Percentiles rank a stretch among this genome's conserved stretches.
phyloP scores from a whole-genome alignment of 2,329 filamentous ascomycete genomes.

The Cordyceps militaris region DNA sequence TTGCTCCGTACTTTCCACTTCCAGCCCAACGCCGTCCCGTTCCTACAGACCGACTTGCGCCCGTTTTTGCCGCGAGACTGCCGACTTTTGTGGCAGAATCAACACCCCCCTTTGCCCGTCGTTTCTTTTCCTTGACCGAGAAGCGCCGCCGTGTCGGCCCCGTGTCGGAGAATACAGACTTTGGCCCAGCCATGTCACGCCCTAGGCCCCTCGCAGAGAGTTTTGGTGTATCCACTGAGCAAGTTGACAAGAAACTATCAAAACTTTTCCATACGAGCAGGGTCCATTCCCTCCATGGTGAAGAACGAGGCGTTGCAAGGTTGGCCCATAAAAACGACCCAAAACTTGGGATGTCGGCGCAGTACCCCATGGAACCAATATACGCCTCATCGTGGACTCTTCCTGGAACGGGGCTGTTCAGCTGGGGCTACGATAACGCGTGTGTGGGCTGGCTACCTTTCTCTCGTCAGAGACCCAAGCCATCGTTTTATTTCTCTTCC shows the following conservation, averaged over 20 bases:
- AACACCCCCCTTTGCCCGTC: no score
- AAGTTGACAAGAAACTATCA: no score
- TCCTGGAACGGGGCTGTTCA: background rate
- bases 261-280: background rate
- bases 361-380: background rate
- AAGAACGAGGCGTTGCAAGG: background rate
- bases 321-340: background rate
- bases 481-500: background rate
- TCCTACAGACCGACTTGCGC: no score
- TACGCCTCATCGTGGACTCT: constrained; percentile 6
- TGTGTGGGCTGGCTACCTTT: background rate
- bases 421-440: background rate
- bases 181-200: no score
- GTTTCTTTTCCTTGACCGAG: no score
- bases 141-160: no score
- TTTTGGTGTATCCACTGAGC: no score
- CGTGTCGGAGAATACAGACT: no score
- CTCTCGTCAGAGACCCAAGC: background rate
- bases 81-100: no score
- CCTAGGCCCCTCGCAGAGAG: no score
- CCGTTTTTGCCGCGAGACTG: background rate
- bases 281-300: background rate
- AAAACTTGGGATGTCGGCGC: background rate
- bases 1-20: background rate
- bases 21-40: background rate